These are phyloP conservation scores for Phytopythium aichiense DNA, from an alignment of 352 stramenopile species.

Conservation along the genomic window DNA sequence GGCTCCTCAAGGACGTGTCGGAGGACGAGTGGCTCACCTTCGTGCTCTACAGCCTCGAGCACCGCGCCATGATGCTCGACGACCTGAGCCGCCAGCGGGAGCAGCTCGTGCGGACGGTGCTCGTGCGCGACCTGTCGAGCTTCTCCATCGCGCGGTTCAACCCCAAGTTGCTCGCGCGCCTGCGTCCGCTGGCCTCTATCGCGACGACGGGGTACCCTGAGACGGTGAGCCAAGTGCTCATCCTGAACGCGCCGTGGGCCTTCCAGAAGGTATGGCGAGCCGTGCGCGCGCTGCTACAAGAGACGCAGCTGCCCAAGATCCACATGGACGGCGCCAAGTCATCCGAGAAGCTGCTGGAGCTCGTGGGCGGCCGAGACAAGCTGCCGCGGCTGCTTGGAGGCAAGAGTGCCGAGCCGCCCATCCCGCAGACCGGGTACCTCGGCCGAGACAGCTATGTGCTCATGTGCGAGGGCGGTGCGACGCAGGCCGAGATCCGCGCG, in stretches of 20 bases:
- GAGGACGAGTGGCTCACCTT: constrained; percentile 73
- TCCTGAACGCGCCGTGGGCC: constrained; percentile 65
- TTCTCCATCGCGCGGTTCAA: constrained; percentile 64
- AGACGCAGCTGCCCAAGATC: constrained; percentile 83
- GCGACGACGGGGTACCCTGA: constrained; percentile 67
- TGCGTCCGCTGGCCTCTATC: constrained; percentile 36
- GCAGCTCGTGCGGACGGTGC: constrained; percentile 51
- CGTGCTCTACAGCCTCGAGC: constrained; percentile 73
- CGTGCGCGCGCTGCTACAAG: constrained; percentile 52
- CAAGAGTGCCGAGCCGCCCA: constrained; percentile 40
- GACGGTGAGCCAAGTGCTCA: constrained; percentile 45
- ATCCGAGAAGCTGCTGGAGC: constrained; percentile 43
- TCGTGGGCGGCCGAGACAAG: constrained; percentile 37
- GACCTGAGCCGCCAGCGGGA: constrained; percentile 55
- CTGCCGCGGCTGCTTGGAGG: constrained; percentile 56
- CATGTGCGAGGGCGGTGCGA: constrained; percentile 68
- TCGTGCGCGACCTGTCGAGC: constrained; percentile 58
- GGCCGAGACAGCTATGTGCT: constrained; percentile 56
- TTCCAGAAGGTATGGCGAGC: constrained; percentile 68
- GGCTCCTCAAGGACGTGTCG: constrained; percentile 49
- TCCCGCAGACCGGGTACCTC: constrained; percentile 64
- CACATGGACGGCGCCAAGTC: constrained; percentile 96
- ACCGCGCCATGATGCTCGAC: constrained; percentile 58
- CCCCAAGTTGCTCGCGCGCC: constrained; percentile 41
- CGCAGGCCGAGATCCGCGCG: constrained; percentile 59